Evolutionary conservation across 306 rosid genomes (phyloP), one percentile per base, ranked within the genome.

Genomic region (Luffa aegyptiaca): DNA sequence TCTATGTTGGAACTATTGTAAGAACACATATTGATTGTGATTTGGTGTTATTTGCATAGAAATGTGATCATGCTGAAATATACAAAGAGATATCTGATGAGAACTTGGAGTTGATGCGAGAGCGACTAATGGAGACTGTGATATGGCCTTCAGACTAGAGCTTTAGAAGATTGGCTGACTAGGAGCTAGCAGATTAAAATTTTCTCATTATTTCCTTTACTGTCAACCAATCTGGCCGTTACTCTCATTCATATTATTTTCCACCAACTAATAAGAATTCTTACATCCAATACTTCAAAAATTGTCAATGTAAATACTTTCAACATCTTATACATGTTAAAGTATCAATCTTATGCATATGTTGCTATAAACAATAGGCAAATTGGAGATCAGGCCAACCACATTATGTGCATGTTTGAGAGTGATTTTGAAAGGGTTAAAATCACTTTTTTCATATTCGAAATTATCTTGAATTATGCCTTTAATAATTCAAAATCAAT

Each of bases 131-230:
- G 51, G 94, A 96, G 84, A 96, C 99, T 35, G 98, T 96, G 80
- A 96, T 91, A 84, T 96, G 99, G 99, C 99, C 99, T 5, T 93
- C 99, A 2, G 99, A 96, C 88, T 41, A 91, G 18, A 88, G 88
- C 91, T 85, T 31, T 95, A 93, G 84, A 90, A 83, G 82, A 88
- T 96, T 56, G 98, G 98, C 76, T 90, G 82, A 88, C 61, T 31
- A 49, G 57, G 46, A 73, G 26, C 31, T 21, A 72, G 21, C 3
- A 72, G 42, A 74, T 35, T 72, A 0, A 26, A 26, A 26, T 74
- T 74, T 49, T 26, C 56, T 51, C 26, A 33, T 31, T 74, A 16
- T 74, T 31, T 48, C 45, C 61, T 31, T 3, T 74, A 35, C 62
- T 16, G 26, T 74, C 76, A 16, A 72, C 77, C 77, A 46, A 21